phyloP scores from a whole-genome alignment of 2,329 filamentous ascomycete species.

The Tolypocladium album region DNA sequence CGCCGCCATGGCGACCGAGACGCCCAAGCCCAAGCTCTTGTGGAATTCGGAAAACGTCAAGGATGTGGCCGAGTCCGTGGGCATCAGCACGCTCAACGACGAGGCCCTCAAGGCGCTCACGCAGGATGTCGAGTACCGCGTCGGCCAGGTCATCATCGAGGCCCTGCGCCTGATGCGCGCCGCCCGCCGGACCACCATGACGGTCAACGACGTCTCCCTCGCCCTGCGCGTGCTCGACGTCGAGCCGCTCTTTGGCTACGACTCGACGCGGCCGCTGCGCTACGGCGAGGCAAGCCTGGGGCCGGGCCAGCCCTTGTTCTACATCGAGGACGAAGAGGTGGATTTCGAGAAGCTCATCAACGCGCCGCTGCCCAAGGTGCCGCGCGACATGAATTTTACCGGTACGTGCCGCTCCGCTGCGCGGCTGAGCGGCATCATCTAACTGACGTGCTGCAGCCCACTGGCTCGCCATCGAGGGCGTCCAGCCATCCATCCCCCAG shows the following conservation, averaged over 20 bases:
- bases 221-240: conserved; percentile 81
- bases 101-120: conserved; percentile 81
- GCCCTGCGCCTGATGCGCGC: conserved; percentile 95
- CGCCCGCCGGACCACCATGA: conserved; percentile 73
- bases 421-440: not conserved
- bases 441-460: conserved; percentile 49
- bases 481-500: conserved; percentile 91
- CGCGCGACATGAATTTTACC: conserved; percentile 84
- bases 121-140: conserved; percentile 90
- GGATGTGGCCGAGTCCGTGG: conserved; percentile 93
- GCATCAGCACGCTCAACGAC: conserved; percentile 69
- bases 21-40: conserved; percentile 48
- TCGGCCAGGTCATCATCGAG: conserved; percentile 88
- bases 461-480: conserved; percentile 95
- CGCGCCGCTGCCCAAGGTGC: conserved; percentile 87
- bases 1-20: conserved; percentile 24
- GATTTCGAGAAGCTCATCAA: conserved; percentile 99
- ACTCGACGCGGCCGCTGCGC: conserved; percentile 75
- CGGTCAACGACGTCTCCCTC: conserved; percentile 79
- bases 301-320: conserved; percentile 88
- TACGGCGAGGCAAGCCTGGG: conserved; percentile 93
- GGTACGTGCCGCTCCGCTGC: conserved; percentile 37
- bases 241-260: conserved; percentile 93
- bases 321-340: conserved; percentile 96
- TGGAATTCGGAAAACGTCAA: conserved; percentile 96